Base-by-base conservation (phyloP, 768 basidiomycete species). In the Gloeostereum incarnatum region DNA sequence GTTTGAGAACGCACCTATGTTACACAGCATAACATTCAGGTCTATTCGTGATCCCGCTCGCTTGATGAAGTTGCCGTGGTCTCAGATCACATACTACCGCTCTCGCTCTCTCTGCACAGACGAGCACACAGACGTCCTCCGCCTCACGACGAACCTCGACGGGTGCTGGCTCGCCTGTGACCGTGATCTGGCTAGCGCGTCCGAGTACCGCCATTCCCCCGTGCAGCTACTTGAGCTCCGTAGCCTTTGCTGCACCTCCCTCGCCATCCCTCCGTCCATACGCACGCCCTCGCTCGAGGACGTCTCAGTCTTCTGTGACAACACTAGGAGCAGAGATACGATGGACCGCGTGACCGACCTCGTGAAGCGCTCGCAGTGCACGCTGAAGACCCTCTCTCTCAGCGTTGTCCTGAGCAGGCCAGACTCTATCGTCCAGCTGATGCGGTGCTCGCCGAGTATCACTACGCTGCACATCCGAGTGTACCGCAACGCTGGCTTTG, bases 1-100 rank as follows among this genome's bases (percentile, higher is more conserved):
- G 7, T 42, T 42, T 18, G 25, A 42, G 21, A 4, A 23, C 20
- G 41, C 41, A 2, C 41, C 41, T 4, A 42, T 36, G 16, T 9
- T 42, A 19, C 27, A 21, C 13, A 20, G 25, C 9, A 19, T 42
- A 9, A 19, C 25, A 5, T 14, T 42, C 4, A 23, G 31, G 16
- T 21, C 21, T 22, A 22, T 31, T 13, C 41, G 21, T 17, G 18
- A 23, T 18, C 20, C 34, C 16, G 19, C 29, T 19, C 20, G 20
- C 13, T 20, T 14, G 20, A 9, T 42, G 6, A n/a, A 19, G 1
- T 18, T 37, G 7, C 41, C 41, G 18, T 42, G 41, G 41, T 9
- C 25, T 6, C 41, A 42, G 24, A 13, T 42, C 2, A 42, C 41
- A 2, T 17, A 23, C 5, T 31, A 36, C 35, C 14, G 27, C 6